phyloP scores from a whole-genome alignment of 306 rosid genomes.

The Delonix regia region DNA sequence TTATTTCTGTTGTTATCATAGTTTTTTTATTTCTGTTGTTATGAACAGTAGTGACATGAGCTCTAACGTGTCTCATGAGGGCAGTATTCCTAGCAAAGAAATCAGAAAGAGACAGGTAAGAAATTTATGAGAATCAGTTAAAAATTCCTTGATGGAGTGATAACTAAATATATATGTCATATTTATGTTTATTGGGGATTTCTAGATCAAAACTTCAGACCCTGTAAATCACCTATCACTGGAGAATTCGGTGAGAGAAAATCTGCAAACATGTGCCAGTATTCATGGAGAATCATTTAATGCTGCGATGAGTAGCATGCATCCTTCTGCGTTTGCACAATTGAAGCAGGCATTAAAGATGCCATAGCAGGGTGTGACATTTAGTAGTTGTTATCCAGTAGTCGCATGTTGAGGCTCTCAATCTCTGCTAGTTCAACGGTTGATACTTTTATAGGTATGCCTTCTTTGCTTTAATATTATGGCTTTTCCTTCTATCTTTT shows the following conservation, averaged over 20 bases:
- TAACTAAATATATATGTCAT: not conserved
- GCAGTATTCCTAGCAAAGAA: constrained; percentile 66
- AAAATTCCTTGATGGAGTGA: constrained; percentile 32
- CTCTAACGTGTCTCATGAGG: constrained; percentile 61
- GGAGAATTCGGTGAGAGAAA: constrained; percentile 82
- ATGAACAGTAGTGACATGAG: constrained; percentile 69
- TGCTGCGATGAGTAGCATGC: constrained; percentile 80
- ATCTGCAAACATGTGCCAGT: constrained; percentile 86
- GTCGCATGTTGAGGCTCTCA: constrained; percentile 38
- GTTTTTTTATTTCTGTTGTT: constrained; percentile 30
- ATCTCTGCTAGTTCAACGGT: constrained; percentile 41
- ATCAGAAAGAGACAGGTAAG: constrained; percentile 82
- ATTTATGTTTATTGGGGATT: constrained; percentile 35
- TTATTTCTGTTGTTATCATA: constrained; percentile 32
- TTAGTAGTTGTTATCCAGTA: constrained; percentile 28
- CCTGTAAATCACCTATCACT: constrained; percentile 82
- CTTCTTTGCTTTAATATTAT: not conserved
- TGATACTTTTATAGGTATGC: constrained; percentile 55
- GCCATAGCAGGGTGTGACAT: constrained; percentile 49
- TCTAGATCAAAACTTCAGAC: constrained; percentile 82
- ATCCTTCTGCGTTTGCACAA: constrained; percentile 82
- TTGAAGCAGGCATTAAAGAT: constrained; percentile 90
- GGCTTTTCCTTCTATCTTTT: not conserved
- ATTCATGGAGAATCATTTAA: constrained; percentile 94
- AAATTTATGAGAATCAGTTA: constrained; percentile 18